phyloP scores from a whole-genome alignment of 352 stramenopile species.

The Pythium inflatum region DNA sequence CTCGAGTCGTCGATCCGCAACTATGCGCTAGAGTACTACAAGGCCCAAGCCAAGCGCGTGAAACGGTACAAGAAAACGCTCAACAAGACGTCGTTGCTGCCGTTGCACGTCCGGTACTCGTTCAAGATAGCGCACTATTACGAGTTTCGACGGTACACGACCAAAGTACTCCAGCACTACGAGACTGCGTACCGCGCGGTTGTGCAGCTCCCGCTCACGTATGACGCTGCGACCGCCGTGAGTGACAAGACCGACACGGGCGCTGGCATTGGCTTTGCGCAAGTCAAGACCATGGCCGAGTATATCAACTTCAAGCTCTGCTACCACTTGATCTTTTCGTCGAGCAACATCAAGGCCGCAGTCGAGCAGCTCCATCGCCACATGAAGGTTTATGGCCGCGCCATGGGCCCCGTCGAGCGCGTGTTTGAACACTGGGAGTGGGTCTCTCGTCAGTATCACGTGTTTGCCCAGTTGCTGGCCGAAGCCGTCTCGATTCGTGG shows the following conservation, averaged over 20 bases:
- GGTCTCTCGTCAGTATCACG: slow-evolving; percentile 85
- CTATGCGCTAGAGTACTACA: slow-evolving; percentile 89
- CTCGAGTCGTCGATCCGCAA: slow-evolving; percentile 74
- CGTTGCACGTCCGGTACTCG: slow-evolving; percentile 70
- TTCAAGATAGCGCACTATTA: slow-evolving; percentile 92
- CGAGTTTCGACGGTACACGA: slow-evolving; percentile 85
- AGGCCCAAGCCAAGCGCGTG: slow-evolving; percentile 85
- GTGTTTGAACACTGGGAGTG: slow-evolving; percentile 86
- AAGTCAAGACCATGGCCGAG: slow-evolving; percentile 86
- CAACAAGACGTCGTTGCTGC: slow-evolving; percentile 61
- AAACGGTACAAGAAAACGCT: slow-evolving; percentile 87
- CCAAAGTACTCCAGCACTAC: slow-evolving; percentile 87
- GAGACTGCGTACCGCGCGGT: slow-evolving; percentile 78
- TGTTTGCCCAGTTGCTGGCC: slow-evolving; percentile 83
- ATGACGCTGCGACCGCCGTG: slow-evolving; percentile 36
- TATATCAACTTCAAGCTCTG: slow-evolving; percentile 90
- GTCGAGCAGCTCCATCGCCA: slow-evolving; percentile 86
- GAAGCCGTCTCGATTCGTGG: slow-evolving; percentile 76
- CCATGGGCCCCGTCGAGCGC: slow-evolving; percentile 59
- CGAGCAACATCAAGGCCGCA: slow-evolving; percentile 81
- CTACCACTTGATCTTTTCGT: slow-evolving; percentile 88
- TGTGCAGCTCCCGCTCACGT: slow-evolving; percentile 51
- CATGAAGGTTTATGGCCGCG: slow-evolving; percentile 63
- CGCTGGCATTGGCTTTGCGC: slow-evolving; percentile 48
- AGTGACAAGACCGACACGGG: slow-evolving; percentile 38